Conservation (phyloP, 176 grass and related monocot species). For the Dactylis glomerata region DNA sequence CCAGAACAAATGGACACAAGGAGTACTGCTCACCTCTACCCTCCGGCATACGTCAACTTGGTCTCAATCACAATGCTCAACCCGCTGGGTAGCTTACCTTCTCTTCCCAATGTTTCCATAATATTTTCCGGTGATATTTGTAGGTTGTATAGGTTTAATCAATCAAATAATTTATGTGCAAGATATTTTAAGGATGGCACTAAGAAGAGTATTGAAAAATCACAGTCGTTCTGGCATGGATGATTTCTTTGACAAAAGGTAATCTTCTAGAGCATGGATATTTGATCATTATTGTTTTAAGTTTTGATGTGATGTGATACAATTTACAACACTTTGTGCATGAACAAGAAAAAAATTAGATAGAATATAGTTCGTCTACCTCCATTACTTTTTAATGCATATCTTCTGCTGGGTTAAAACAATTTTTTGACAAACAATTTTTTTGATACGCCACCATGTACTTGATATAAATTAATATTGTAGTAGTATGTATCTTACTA, state of each 20-base stretch:
- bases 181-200: background rate
- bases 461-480: background rate
- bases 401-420: background rate
- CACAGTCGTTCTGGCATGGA: background rate
- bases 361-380: background rate
- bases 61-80: background rate
- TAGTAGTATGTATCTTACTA: background rate
- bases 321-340: background rate
- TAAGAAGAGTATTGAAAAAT: background rate
- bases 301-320: background rate
- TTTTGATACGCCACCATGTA: background rate
- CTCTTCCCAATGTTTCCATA: background rate
- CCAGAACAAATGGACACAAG: constrained; percentile 20
- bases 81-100: background rate
- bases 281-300: background rate
- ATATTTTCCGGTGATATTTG: background rate
- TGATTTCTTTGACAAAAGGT: background rate
- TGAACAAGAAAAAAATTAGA: background rate
- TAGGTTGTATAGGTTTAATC: background rate
- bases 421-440: background rate
- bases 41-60: background rate
- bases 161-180: background rate
- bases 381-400: background rate
- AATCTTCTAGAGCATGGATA: background rate
- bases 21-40: background rate